Conservation (phyloP, 2,329 filamentous ascomycete species). For the Fusarium sp. region DNA sequence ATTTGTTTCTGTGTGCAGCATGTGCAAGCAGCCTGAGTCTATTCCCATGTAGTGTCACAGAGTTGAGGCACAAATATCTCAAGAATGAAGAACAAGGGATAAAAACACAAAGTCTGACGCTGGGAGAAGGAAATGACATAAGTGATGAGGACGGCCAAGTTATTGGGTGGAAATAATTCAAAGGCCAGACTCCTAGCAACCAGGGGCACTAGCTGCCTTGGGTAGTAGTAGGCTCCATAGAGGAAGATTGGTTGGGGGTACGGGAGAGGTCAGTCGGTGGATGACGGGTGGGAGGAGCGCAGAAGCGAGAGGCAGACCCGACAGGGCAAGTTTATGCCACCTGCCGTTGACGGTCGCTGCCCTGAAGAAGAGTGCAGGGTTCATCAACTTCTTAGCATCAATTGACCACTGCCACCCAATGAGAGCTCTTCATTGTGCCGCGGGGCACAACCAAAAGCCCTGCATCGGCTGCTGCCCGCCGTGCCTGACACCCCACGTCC, state of each 20-base stretch:
- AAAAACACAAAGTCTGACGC: not conserved
- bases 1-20: not conserved
- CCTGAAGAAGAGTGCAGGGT: conserved; percentile 39
- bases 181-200: conserved; percentile 3
- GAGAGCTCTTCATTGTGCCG: conserved; percentile 29
- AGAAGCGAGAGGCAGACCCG: not conserved
- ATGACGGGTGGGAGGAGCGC: not conserved
- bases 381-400: conserved; percentile 13
- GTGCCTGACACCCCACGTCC: conserved; percentile 43
- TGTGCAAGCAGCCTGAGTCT: not conserved
- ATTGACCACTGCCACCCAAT: conserved; percentile 25
- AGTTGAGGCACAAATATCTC: not conserved
- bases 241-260: not conserved
- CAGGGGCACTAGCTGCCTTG: not conserved
- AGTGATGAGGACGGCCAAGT: not conserved
- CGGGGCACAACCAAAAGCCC: conserved; percentile 45
- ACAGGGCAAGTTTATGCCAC: conserved; percentile 32
- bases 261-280: not conserved
- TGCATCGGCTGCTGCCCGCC: conserved; percentile 46
- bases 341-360: conserved; percentile 28
- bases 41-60: not conserved
- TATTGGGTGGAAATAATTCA: conserved; percentile 14
- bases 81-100: not conserved
- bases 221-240: not conserved
- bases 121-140: conserved; percentile 7